phyloP scores from a whole-genome alignment of 805 yeast species.

The Wickerhamomyces alni region DNA sequence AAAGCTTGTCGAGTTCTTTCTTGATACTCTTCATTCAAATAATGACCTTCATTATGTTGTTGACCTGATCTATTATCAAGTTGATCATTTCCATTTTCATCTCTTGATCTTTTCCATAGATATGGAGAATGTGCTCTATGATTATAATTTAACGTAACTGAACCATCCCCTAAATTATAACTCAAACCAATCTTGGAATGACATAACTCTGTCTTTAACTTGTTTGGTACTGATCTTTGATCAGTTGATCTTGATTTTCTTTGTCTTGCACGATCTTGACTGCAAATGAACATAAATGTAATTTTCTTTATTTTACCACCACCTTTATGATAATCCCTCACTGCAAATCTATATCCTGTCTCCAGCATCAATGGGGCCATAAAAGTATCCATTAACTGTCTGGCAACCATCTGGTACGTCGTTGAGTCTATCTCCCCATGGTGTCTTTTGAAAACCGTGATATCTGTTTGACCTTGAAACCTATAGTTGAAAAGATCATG shows the following conservation, averaged over 20 bases:
- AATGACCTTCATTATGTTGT: not conserved
- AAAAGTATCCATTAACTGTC: constrained; percentile 29
- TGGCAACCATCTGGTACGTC: constrained; percentile 29
- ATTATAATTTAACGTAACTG: constrained; percentile 29
- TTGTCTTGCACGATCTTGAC: constrained; percentile 37
- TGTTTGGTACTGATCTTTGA: constrained; percentile 32
- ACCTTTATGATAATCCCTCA: constrained; percentile 40
- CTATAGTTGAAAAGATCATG: constrained; percentile 32
- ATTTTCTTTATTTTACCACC: constrained; percentile 35
- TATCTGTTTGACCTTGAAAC: constrained; percentile 28
- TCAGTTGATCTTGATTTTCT: constrained; percentile 36
- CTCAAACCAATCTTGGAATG: constrained; percentile 33
- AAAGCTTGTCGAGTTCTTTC: constrained; percentile 10
- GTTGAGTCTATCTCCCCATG: constrained; percentile 24
- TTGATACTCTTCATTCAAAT: constrained; percentile 5
- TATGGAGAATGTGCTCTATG: constrained; percentile 37
- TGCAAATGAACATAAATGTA: constrained; percentile 39
- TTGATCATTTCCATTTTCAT: not conserved
- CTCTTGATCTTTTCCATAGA: constrained; percentile 21
- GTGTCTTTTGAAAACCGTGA: constrained; percentile 28
- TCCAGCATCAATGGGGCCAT: constrained; percentile 33
- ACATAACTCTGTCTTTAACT: constrained; percentile 35
- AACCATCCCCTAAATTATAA: constrained; percentile 33
- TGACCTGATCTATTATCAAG: not conserved
- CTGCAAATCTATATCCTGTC: constrained; percentile 38